These are phyloP conservation scores for Arabis alpina DNA, from an alignment of 345 rosid species.

Conservation along the genomic window DNA sequence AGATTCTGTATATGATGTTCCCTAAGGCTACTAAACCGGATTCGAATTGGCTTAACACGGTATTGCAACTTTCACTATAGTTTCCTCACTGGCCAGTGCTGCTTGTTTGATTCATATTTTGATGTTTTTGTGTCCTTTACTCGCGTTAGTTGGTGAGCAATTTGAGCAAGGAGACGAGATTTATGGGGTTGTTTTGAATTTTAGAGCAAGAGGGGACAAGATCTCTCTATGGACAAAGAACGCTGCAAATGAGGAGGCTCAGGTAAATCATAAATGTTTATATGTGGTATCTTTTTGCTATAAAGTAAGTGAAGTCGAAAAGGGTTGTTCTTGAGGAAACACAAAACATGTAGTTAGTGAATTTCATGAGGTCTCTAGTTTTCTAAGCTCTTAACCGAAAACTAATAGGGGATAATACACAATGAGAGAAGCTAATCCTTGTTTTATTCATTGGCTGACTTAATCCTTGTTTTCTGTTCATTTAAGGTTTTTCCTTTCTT, in stretches of 20 bases:
- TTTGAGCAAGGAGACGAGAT: slow-evolving; percentile 90
- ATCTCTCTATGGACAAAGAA: slow-evolving; percentile 89
- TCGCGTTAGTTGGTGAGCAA: slow-evolving; percentile 91
- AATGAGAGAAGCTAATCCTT: not conserved
- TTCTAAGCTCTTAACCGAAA: not conserved
- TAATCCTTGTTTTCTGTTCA: not conserved
- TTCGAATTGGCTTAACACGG: slow-evolving; percentile 78
- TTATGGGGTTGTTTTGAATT: slow-evolving; percentile 88
- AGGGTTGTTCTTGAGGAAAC: no score
- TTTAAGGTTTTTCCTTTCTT: not conserved
- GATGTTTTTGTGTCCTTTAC: slow-evolving; percentile 37
- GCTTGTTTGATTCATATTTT: slow-evolving; percentile 10
- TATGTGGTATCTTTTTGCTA: no score
- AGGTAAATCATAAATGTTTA: slow-evolving; percentile 48
- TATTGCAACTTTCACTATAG: slow-evolving; percentile 30
- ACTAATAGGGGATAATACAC: slow-evolving; percentile 1
- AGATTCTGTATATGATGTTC: slow-evolving; percentile 68
- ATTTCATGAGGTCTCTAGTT: not conserved
- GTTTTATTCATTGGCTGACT: not conserved
- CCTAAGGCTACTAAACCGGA: slow-evolving; percentile 63
- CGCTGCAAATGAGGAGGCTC: slow-evolving; percentile 79
- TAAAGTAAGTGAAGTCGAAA: no score
- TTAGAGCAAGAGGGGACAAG: slow-evolving; percentile 67
- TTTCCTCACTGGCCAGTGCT: not conserved
- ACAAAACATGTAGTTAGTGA: slow-evolving; percentile 2